phyloP scores from a whole-genome alignment of 768 basidiomycete species.

The Termitomyces sp. region DNA sequence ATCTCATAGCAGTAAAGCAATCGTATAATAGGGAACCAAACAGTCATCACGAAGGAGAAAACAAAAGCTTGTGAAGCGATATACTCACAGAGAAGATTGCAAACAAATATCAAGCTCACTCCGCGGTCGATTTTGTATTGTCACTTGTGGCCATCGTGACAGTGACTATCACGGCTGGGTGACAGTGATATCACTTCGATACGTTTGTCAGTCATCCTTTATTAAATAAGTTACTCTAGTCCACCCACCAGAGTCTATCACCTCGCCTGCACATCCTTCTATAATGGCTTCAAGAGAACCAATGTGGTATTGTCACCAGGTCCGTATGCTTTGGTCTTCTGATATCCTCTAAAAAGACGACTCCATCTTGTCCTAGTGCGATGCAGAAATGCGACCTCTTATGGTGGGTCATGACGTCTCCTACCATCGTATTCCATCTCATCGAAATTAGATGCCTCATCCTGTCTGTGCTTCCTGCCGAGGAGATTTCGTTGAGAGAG shows the following conservation, averaged over 20 bases:
- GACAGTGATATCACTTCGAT: slow-evolving; percentile 6
- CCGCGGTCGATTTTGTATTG: no score
- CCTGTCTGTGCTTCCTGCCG: slow-evolving; percentile 82
- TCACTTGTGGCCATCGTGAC: not conserved
- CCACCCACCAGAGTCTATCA: not conserved
- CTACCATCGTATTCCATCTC: slow-evolving; percentile 3
- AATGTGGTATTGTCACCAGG: slow-evolving; percentile 80
- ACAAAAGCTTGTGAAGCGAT: not conserved
- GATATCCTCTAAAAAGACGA: not conserved
- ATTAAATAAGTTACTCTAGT: not conserved
- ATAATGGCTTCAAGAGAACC: slow-evolving; percentile 70
- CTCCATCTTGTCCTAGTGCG: slow-evolving; percentile 50
- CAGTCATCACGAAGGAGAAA: slow-evolving; percentile 36
- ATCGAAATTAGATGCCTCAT: slow-evolving; percentile 59
- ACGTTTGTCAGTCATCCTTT: slow-evolving; percentile 11
- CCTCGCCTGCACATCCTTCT: slow-evolving; percentile 7
- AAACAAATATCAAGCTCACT: no score
- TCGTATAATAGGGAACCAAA: slow-evolving; percentile 68
- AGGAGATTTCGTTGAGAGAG: slow-evolving; percentile 82
- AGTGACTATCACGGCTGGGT: slow-evolving; percentile 9
- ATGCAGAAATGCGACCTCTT: slow-evolving; percentile 84
- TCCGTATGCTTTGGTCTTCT: slow-evolving; percentile 23
- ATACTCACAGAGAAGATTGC: slow-evolving; percentile 21
- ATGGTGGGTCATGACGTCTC: slow-evolving; percentile 50
- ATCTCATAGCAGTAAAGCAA: slow-evolving; percentile 24